Base-by-base conservation (phyloP, 495 filamentous ascomycete species). In the Trichoderma virens region DNA sequence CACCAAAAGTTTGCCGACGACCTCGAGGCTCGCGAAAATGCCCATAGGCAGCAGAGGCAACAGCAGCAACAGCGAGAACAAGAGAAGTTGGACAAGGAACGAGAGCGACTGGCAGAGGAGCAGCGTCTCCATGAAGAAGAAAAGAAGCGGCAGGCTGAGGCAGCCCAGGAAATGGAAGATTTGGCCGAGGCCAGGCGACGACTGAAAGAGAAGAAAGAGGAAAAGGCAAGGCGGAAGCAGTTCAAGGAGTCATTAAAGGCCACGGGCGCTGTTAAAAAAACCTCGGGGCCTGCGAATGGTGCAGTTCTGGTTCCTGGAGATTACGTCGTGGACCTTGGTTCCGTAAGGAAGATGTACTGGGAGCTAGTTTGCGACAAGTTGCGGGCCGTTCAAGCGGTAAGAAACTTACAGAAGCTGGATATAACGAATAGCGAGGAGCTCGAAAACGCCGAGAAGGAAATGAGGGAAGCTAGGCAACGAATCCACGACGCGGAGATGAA, bases 181-280 rank as follows among this genome's bases (percentile, higher is more conserved):
- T 72, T 77, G 31, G 77, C 74, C n/a, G 73, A 76, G n/a, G 64
- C 80, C 20, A 78, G 79, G 66, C 64, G 71, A 32, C 69, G 68
- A 28, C 62, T 79, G 34, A 60, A 69, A 28, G 70, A 72, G 62
- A 67, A 67, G 23, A 73, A 70, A 47, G 73, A 75, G 38, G 70
- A 76, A 38, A 79, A 76, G 67, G 70, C 69, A 41, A 67, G 66
- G 59, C 64, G 67, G 30, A 73, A 72, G 62, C 66, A 66, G 23
- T 67, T 60, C 38, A 68, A 65, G 54, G 74, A 73, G 67, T 68
- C 64, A 5, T 63, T 63, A 64, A 64, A 56, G 25, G 62, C 43
- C 1, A 47, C 43, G 31, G 62, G 45, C 23, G 25, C 23, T 0
- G 25, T 56, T 1, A 54, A 47, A 20, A 68, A 65, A 64, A 65